phyloP scores from a whole-genome alignment of 1,139 yeast species.

The Diutina catenulata region DNA sequence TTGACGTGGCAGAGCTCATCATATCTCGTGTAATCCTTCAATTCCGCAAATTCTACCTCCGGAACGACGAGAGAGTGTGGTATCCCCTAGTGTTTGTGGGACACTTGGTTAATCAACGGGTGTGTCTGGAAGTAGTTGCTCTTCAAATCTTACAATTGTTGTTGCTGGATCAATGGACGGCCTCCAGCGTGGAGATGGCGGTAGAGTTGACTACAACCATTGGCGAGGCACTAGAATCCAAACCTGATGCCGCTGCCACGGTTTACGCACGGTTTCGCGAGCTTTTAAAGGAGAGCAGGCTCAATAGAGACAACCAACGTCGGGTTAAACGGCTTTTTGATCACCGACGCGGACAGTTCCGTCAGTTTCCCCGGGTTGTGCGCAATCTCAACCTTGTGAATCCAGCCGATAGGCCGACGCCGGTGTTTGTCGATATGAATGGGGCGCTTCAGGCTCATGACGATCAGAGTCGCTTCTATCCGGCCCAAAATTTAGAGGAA shows the following conservation, averaged over 20 bases:
- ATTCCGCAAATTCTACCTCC: slow-evolving; percentile 44
- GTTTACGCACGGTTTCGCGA: slow-evolving; percentile 53
- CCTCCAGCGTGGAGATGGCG: slow-evolving; percentile 24
- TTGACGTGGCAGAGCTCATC: slow-evolving; percentile 53
- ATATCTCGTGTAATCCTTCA: slow-evolving; percentile 43
- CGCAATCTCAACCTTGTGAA: slow-evolving; percentile 42
- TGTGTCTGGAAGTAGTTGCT: slow-evolving; percentile 50
- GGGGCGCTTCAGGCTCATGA: slow-evolving; percentile 36
- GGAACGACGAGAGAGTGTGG: slow-evolving; percentile 34
- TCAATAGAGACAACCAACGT: slow-evolving; percentile 31
- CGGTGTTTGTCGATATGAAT: slow-evolving; percentile 50
- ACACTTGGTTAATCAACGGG: slow-evolving; percentile 53
- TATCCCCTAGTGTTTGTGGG: slow-evolving; percentile 42
- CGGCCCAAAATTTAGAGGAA: slow-evolving; percentile 40
- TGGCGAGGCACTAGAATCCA: no score
- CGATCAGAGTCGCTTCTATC: slow-evolving; percentile 36
- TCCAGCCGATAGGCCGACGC: slow-evolving; percentile 43
- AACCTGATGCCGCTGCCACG: slow-evolving; percentile 33
- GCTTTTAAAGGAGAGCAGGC: slow-evolving; percentile 42
- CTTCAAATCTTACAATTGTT: slow-evolving; percentile 55
- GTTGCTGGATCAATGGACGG: slow-evolving; percentile 33
- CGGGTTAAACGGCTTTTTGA: slow-evolving; percentile 10
- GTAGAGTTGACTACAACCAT: slow-evolving; percentile 14
- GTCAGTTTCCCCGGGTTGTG: slow-evolving; percentile 32
- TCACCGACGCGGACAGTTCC: slow-evolving; percentile 26